Percentiles rank a stretch among this genome's conserved stretches.
Conservation (phyloP, 768 basidiomycete genomes). For the Terana coerulea region DNA sequence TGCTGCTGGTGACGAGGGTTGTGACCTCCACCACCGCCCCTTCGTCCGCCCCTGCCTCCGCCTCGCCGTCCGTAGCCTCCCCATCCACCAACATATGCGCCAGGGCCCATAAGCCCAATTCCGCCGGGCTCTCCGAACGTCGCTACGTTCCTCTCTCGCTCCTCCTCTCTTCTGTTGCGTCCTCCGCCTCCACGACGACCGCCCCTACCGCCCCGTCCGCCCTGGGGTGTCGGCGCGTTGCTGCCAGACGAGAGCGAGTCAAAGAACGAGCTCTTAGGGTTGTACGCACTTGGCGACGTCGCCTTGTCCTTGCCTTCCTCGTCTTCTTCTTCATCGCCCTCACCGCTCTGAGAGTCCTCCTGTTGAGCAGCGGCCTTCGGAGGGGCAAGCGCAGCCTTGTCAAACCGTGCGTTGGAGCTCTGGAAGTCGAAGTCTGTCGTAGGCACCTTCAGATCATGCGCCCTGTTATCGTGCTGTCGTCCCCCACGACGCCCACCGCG, state of each 20-base stretch:
- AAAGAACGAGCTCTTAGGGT: constrained; percentile 79
- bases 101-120: constrained; percentile 72
- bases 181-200: constrained; percentile 47
- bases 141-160: constrained; percentile 78
- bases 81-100: constrained; percentile 77
- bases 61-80: constrained; percentile 60
- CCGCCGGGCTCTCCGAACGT: constrained; percentile 87
- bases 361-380: constrained; percentile 21
- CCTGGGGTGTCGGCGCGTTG: constrained; percentile 32
- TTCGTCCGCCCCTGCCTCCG: constrained; percentile 38
- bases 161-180: constrained; percentile 74
- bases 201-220: constrained; percentile 39
- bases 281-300: constrained; percentile 53
- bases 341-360: constrained; percentile 23
- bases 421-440: constrained; percentile 80
- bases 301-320: constrained; percentile 29
- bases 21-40: constrained; percentile 15
- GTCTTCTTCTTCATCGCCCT: constrained; percentile 28
- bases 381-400: constrained; percentile 55
- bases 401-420: constrained; percentile 74
- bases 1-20: constrained; percentile 15
- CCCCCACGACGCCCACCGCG: constrained; percentile 38
- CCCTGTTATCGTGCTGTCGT: constrained; percentile 28
- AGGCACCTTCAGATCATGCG: constrained; percentile 52
- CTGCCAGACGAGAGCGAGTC: constrained; percentile 60